Base-by-base conservation (phyloP, 2,329 filamentous ascomycete genomes). In the Cladosporium oxysporum region DNA sequence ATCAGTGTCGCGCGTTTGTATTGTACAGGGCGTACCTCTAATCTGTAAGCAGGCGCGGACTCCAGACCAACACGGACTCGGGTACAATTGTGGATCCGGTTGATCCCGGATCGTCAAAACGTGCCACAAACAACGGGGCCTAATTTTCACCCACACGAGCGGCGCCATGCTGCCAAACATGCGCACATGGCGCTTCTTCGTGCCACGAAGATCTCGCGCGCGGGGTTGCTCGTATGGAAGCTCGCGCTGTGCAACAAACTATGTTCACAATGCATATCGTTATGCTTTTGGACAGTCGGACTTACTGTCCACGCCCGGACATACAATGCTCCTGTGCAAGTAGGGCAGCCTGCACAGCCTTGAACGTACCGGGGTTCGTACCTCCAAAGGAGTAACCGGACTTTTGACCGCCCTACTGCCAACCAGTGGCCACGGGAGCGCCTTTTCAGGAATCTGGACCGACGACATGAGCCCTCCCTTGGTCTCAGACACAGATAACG, bases 401-500 rank as follows among this genome's bases (percentile, higher is more conserved):
- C 7, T 18, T n/a, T 5, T 5, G 5, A 53, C 26, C 50, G 50
- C 16, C 16, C 11, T 26, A 11, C 5, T n/a, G 52, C 28, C 18
- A 41, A 18, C 37, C 18, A 44, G 37, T 44, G 18, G 52, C 52
- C 18, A 55, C 29, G n/a, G n/a, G 26, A 33, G 0, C 52, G 29
- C 28, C 21, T 33, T 28, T 55, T 33, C 29, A 55, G 52, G 52
- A 33, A 55, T 55, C 52, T 55, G 52, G 52, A 55, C 52, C 28
- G 28, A 31, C 29, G 41, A 47, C 41, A 21, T 47, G n/a, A 21
- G n/a, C 21, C 10, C 31, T 8, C 14, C 33, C 31, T 8, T 11
- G 28, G 26, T 33, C 52, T 55, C 52, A 55, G 29, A 55, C 52
- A 55, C 28, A 33, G 8, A 31, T 55, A 21, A n/a, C 52, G 52